Evolutionary conservation across 257 asterid genomes (phyloP), one percentile per base, ranked within the genome.

Genomic region (Nicotiana knightiana): DNA sequence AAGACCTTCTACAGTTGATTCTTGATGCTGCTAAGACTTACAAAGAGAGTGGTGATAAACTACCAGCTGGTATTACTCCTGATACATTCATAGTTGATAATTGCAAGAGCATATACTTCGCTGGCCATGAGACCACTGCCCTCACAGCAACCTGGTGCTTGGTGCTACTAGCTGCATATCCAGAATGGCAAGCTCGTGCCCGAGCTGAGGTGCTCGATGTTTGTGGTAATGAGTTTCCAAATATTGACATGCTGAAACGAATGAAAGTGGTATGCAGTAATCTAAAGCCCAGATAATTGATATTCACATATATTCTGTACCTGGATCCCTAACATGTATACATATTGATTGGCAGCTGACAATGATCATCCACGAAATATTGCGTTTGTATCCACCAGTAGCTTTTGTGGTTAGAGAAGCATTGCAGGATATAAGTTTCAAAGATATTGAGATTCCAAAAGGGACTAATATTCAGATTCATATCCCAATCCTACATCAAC

Each of bases 61-160:
- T 82, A 64, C 90, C 92, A 2, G 84, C 81, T 64, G 88, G 83
- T 61, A 79, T 90, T 66, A 80, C 87, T 77, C 85, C 85, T 12
- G 82, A 86, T 84, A 86, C 82, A 81, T 93, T 93, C 81, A 82
- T 93, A 6, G 86, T 91, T 4, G 97, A 91, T 81, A 93, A 92
- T 66, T 94, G 97, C 89, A 92, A 92, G 90, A 92, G 84, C 76
- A 87, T 94, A 68, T 93, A 91, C 68, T 88, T 94, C 39, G 97
- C 97, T 71, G 97, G 97, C 37, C 88, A 91, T 12, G 93, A 92
- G 88, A 94, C 94, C 54, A 87, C 90, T 17, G 90, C 93, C 55
- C 86, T 84, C 76, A 85, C 97, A 3, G 90, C 93, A 66, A 85
- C 97, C n/a, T 93, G 98, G 97, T 93, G 97, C 76, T 84, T 94